Conservation (phyloP, 345 rosid genomes). For the Linum trigynum region DNA sequence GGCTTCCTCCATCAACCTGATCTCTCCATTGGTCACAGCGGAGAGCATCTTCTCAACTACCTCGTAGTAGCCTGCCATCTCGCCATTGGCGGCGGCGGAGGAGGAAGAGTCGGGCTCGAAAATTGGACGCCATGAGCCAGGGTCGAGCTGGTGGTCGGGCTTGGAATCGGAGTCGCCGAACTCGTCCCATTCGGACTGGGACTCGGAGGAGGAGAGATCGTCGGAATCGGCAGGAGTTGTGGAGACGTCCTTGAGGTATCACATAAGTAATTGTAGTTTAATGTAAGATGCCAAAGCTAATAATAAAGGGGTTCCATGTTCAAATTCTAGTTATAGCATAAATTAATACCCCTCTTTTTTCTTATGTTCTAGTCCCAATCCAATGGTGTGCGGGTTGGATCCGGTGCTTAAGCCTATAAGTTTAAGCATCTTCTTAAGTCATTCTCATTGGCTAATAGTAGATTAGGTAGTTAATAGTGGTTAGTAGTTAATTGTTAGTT, state of each 20-base stretch:
- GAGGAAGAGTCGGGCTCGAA: slow-evolving; percentile 57
- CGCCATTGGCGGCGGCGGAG: slow-evolving; percentile 14
- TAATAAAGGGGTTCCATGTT: no score
- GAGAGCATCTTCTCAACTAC: slow-evolving; percentile 46
- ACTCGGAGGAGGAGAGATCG: slow-evolving; percentile 29
- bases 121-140: slow-evolving; percentile 25
- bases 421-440: no score
- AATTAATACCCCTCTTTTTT: no score
- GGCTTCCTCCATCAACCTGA: slow-evolving; percentile 60
- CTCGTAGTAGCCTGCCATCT: slow-evolving; percentile 36
- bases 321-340: no score
- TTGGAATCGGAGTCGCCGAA: slow-evolving; percentile 60
- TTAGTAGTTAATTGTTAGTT: no score
- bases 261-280: no score
- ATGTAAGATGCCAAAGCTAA: no score
- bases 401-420: no score
- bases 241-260: slow-evolving; percentile 41
- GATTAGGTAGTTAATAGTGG: no score
- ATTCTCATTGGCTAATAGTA: no score
- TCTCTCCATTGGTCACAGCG: slow-evolving; percentile 47
- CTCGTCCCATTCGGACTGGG: slow-evolving; percentile 61
- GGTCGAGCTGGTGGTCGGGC: slow-evolving; percentile 73
- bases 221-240: slow-evolving; percentile 25
- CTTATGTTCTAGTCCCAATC: no score
- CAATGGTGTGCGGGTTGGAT: no score